Base-by-base conservation (phyloP, 331 rosid genomes). In the Stylosanthes scabra region DNA sequence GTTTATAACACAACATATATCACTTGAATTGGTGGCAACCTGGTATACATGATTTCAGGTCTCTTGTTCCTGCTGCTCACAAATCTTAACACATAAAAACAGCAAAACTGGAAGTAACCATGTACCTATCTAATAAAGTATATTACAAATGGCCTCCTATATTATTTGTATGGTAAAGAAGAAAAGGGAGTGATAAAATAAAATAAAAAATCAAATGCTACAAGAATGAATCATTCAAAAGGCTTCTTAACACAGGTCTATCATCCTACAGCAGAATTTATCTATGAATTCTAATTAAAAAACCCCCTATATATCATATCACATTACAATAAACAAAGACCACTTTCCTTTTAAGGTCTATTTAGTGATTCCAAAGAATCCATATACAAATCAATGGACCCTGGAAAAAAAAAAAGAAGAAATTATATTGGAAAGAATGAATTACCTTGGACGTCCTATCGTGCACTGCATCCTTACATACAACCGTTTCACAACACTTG, bases 291-390 rank as follows among this genome's bases (percentile, higher is more conserved):
- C 87, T 83, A 82, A 78, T 77, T 58, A 6, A 34, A 3, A 41
- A 86, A 79, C 76, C 69, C 81, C 82, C 89, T 80, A 87, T 71
- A 81, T 52, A 77, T 80, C 74, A 83, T 81, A 81, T 54, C 79
- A 82, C 75, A 83, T 82, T 85, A 88, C 90, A 88, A 56, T 80
- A 45, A 45, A 71, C 75, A 57, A 81, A 69, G 52, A 59, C 46
- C 70, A 81, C 78, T 69, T 81, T 76, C 84, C 82, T 76, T 76
- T 60, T 65, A 70, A 63, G 64, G 85, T 82, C 83, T 80, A 80
- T 69, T 70, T 81, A 71, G 74, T 75, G 81, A 82, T 78, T 77
- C 75, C 86, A 81, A 81, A 76, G 77, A 80, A 82, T 54, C 83
- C 74, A 66, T 78, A 59, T 75, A 74, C 77, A 72, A 80, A 66